These are phyloP conservation scores for Dothiorella sarmentorum DNA, from an alignment of 2,329 filamentous ascomycete genomes.

Conservation along the genomic window DNA sequence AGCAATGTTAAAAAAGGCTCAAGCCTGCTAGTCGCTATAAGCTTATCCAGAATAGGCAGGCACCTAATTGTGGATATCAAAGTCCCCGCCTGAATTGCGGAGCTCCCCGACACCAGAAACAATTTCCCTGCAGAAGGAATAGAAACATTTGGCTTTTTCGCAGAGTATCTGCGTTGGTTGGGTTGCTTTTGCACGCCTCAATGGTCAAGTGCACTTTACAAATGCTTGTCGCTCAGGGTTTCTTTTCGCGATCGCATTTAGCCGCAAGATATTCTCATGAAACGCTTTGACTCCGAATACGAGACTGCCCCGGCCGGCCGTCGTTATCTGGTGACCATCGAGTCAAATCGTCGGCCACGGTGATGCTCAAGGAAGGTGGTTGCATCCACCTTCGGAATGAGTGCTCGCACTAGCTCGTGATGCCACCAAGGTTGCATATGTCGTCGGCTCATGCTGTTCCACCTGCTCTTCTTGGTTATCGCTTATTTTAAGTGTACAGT, in stretches of 20 bases:
- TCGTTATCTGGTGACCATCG: background rate
- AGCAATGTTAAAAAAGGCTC: background rate
- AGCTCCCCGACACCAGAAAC: background rate
- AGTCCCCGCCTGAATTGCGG: background rate
- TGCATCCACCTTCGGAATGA: background rate
- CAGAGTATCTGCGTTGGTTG: background rate
- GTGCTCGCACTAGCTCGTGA: background rate
- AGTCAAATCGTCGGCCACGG: background rate
- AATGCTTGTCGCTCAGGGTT: background rate
- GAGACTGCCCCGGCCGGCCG: background rate
- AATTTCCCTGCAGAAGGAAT: background rate
- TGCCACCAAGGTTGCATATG: background rate
- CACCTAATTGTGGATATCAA: background rate
- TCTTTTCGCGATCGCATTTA: background rate
- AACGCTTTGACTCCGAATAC: background rate
- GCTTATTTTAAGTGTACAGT: background rate
- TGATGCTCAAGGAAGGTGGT: conserved; percentile 11
- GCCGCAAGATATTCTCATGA: background rate
- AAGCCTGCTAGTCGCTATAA: background rate
- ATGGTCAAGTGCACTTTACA: background rate
- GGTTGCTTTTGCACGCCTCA: background rate
- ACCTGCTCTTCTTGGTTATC: background rate
- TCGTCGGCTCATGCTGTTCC: background rate
- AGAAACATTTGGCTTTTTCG: background rate
- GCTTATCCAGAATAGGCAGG: conserved; percentile 11